phyloP scores from a whole-genome alignment of 208 protist species.

The Trypanosoma cruzi region DNA sequence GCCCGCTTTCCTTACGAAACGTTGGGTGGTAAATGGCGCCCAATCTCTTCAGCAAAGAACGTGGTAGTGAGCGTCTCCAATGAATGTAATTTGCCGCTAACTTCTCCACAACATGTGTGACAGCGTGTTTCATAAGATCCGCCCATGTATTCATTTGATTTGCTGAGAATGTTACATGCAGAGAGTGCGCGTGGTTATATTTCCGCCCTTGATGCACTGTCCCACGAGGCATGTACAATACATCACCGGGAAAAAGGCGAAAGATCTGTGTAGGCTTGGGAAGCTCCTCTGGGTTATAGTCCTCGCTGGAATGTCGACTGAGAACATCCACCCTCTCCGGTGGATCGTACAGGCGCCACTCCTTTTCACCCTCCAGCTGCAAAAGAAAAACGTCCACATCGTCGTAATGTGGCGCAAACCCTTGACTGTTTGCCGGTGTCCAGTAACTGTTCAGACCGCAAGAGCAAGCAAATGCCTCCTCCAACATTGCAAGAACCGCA shows the following conservation, averaged over 20 bases:
- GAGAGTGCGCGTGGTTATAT: constrained; percentile 56
- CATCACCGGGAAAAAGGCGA: constrained; percentile 85
- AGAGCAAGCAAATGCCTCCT: constrained; percentile 83
- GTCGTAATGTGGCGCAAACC: constrained; percentile 96
- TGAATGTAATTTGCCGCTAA: constrained; percentile 56
- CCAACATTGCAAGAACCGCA: constrained; percentile 70
- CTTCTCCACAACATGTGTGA: constrained; percentile 48
- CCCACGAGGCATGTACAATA: constrained; percentile 96
- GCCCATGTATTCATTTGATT: constrained; percentile 86
- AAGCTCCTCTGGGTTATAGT: constrained; percentile 85
- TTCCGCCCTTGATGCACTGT: constrained; percentile 92
- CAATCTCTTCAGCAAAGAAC: constrained; percentile 32
- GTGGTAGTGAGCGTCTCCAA: constrained; percentile 54
- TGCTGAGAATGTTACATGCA: constrained; percentile 94
- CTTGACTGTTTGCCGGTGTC: constrained; percentile 89
- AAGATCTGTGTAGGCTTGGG: constrained; percentile 61
- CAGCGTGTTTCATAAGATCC: constrained; percentile 46
- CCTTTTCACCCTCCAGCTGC: constrained; percentile 94
- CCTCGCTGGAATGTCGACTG: constrained; percentile 68
- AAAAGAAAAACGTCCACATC: constrained; percentile 97
- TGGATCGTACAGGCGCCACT: constrained; percentile 92
- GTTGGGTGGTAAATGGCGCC: constrained; percentile 41
- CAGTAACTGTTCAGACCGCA: constrained; percentile 95
- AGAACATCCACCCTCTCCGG: constrained; percentile 59
- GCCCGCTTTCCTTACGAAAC: constrained; percentile 31